Base-by-base conservation (phyloP, 1,139 yeast species). In the Taphrina pruni region DNA sequence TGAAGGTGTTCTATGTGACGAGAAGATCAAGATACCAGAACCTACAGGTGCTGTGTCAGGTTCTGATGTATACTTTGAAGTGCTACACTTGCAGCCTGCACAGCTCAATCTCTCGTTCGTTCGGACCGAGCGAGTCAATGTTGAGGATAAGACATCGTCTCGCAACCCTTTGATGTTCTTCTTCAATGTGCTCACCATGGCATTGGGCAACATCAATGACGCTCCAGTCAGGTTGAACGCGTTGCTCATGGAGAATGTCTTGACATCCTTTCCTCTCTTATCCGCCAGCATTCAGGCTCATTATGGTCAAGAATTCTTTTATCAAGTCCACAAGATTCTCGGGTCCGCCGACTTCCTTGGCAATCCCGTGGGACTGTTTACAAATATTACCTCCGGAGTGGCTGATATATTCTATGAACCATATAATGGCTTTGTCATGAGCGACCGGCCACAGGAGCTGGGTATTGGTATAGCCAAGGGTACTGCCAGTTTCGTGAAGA, bases 271-370 rank as follows among this genome's bases (percentile, higher is more conserved):
- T 8, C 92, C 95, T 1, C 82, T 89, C 57, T 82, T 95, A 73
- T 70, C 86, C 41, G 89, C 88, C 71, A 87, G 91, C 21, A 84
- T 94, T 46, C 83, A 85, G 73, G 88, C 95, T 0, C 98, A 94
- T 78, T 95, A 95, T 76, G 89, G 95, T 9, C 98, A 93, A 77
- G 94, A 95, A 36, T 89, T 94, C 78, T 85, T 94, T 73, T 92
- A 91, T 76, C 99, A 95, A 78, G 83, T 95, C 54, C 97, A 95
- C 78, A 93, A 91, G 78, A 88, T 95, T 69, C 82, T 95, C 58
- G 99, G 99, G 0, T 91, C 97, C 21, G 99, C 99, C 0, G 99
- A 95, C 78, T 86, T 95, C 74, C 81, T 95, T 69, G 99, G 99
- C 41, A 94, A 95, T 74, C 99, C 99, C 0, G 98, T 95, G 46